phyloP scores from a whole-genome alignment of 495 filamentous ascomycete species.

The Xylaria castorea region DNA sequence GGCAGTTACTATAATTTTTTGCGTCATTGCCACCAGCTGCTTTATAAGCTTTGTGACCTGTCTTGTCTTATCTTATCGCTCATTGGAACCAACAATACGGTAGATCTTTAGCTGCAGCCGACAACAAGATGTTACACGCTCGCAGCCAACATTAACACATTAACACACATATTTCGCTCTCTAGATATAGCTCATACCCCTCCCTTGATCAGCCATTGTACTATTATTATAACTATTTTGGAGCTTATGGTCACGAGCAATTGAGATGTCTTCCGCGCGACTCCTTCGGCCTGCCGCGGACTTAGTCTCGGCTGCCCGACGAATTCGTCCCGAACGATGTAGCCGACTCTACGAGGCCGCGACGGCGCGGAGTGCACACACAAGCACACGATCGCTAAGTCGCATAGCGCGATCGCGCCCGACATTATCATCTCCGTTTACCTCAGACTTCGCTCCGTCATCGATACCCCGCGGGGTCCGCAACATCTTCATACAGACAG shows the following conservation, averaged over 20 bases:
- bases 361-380: constrained; percentile 33
- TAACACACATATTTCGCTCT: neutral
- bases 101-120: neutral
- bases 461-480: constrained; percentile 58
- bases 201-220: neutral
- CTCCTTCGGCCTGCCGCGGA: constrained; percentile 36
- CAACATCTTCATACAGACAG: constrained; percentile 97
- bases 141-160: constrained; percentile 10
- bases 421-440: constrained; percentile 21
- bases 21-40: constrained; percentile 27
- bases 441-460: constrained; percentile 19
- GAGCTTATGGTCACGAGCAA: neutral
- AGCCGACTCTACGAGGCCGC: constrained; percentile 33
- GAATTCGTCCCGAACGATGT: constrained; percentile 30
- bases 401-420: constrained; percentile 38
- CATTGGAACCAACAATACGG: constrained; percentile 8
- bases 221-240: neutral
- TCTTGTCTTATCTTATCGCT: constrained; percentile 26
- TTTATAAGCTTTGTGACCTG: constrained; percentile 21
- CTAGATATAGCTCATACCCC: neutral
- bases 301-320: constrained; percentile 35
- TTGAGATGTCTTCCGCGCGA: constrained; percentile 35
- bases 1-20: neutral
- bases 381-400: constrained; percentile 33
- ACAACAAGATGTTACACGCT: neutral